These are phyloP conservation scores for Pleurotus giganteus DNA, from an alignment of 768 basidiomycete genomes.

Conservation along the genomic window DNA sequence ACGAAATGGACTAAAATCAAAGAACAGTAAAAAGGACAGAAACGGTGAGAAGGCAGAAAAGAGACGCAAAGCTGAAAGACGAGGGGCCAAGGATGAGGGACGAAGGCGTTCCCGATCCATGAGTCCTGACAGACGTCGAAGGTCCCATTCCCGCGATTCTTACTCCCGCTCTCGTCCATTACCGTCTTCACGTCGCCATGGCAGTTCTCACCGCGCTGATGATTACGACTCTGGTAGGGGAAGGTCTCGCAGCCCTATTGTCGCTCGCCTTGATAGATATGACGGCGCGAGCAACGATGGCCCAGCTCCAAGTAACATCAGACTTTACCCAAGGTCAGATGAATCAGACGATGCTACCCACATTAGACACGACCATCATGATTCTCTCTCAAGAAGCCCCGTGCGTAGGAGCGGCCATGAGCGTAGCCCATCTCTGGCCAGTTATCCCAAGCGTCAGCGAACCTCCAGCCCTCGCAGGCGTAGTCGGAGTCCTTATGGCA, in stretches of 20 bases:
- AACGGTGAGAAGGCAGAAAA: constrained; percentile 64
- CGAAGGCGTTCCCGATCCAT: constrained; percentile 29
- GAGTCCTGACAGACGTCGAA: constrained; percentile 23
- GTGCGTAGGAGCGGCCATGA: constrained; percentile 20
- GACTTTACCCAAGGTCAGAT: constrained; percentile 47
- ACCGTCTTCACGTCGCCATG: constrained; percentile 40
- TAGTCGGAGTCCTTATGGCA: constrained; percentile 29
- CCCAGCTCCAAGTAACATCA: constrained; percentile 12
- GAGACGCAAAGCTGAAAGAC: constrained; percentile 45
- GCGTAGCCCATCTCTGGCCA: constrained; percentile 17
- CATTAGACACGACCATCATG: constrained; percentile 19
- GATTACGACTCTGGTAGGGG: neutral
- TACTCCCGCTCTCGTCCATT: constrained; percentile 41
- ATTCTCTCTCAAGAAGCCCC: constrained; percentile 18
- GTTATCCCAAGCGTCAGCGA: constrained; percentile 37
- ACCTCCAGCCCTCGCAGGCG: constrained; percentile 23
- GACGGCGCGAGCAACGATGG: constrained; percentile 11
- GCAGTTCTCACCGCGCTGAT: constrained; percentile 39
- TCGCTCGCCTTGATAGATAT: neutral
- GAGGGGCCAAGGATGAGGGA: constrained; percentile 42
- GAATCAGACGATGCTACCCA: constrained; percentile 42
- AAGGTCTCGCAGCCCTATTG: neutral
- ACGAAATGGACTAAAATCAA: constrained; percentile 76
- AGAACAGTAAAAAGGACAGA: constrained; percentile 73
- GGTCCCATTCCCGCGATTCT: constrained; percentile 29